A percentile compares a stretch with the other conserved stretches of the same genome.
Evolutionary conservation across 1,284 basidiomycete species (phyloP).

Genomic region (Jaminaea rosea): DNA sequence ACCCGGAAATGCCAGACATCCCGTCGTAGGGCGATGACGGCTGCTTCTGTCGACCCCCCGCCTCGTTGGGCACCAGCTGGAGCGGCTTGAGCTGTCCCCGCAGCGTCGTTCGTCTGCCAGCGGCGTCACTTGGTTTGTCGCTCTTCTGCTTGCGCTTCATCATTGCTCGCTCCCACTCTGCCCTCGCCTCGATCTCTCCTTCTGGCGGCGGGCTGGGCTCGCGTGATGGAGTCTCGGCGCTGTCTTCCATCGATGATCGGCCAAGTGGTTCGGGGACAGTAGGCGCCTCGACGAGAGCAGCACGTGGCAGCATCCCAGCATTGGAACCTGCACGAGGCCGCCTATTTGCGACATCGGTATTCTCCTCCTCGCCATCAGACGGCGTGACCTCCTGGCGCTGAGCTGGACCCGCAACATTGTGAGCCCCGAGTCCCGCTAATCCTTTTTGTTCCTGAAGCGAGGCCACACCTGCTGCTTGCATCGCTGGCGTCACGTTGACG

Average conservation of each 20-base stretch:
- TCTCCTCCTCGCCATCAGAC: too few relatives aligned
- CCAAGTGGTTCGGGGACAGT: neutral
- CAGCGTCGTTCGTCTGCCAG: conserved; percentile 11
- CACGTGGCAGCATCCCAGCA: neutral
- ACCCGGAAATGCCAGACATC: neutral
- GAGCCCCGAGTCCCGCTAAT: conserved; percentile 5
- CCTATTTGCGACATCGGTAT: too few relatives aligned
- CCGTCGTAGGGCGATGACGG: too few relatives aligned
- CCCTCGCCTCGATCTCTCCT: conserved; percentile 40
- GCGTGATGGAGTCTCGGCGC: conserved; percentile 16
- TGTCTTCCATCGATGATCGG: neutral
- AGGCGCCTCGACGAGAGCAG: conserved; percentile 8
- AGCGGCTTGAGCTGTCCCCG: conserved; percentile 22
- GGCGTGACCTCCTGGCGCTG: too few relatives aligned
- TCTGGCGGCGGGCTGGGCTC: conserved; percentile 40
- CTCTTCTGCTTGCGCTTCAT: conserved; percentile 22
- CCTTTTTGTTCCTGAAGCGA: conserved; percentile 10
- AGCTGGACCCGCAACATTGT: neutral
- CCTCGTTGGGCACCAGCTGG: conserved; percentile 25
- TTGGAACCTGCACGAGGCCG: neutral
- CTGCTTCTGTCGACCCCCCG: too few relatives aligned
- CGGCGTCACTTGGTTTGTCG: neutral
- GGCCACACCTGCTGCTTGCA: conserved; percentile 19
- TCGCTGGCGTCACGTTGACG: conserved; percentile 20
- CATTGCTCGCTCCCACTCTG: conserved; percentile 40